Evolutionary conservation across 1,284 basidiomycete species (phyloP).

Genomic region (Melampsora medusae): DNA sequence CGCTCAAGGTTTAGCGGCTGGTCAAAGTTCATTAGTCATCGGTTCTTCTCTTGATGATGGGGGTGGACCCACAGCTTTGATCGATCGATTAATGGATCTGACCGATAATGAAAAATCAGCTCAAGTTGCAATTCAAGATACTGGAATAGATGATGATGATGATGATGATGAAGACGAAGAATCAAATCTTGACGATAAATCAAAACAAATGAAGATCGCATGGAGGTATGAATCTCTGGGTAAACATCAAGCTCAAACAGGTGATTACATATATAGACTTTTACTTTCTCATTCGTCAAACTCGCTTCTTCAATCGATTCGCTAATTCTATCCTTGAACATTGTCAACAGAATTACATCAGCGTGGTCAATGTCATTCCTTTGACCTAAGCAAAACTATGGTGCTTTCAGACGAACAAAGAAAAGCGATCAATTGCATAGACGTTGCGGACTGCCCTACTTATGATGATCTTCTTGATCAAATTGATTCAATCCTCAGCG

Average conservation of each 20-base stretch:
- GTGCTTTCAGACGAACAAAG: slow-evolving; percentile 23
- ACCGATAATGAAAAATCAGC: not conserved
- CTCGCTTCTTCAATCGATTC: not conserved
- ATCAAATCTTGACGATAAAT: not conserved
- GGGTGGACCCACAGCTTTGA: slow-evolving; percentile 58
- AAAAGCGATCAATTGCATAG: slow-evolving; percentile 5
- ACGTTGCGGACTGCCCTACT: slow-evolving; percentile 5
- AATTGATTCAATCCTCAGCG: not conserved
- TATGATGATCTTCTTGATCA: not conserved
- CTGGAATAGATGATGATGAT: no score
- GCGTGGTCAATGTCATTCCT: slow-evolving; percentile 28
- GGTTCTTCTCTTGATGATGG: slow-evolving; percentile 56
- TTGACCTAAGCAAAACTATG: slow-evolving; percentile 31
- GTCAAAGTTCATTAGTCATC: slow-evolving; percentile 69
- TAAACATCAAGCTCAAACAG: slow-evolving; percentile 28
- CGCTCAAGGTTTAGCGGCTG: slow-evolving; percentile 74
- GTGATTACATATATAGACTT: not conserved
- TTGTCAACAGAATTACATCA: slow-evolving; percentile 16
- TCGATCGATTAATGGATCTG: slow-evolving; percentile 48
- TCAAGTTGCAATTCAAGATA: not conserved
- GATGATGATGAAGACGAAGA: slow-evolving; percentile 23
- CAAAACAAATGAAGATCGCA: slow-evolving; percentile 39
- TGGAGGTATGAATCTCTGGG: slow-evolving; percentile 42
- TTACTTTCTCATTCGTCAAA: not conserved
- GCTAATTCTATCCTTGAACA: not conserved